Conservation (phyloP, 2,329 filamentous ascomycete species). For the Colletotrichum tabaci region DNA sequence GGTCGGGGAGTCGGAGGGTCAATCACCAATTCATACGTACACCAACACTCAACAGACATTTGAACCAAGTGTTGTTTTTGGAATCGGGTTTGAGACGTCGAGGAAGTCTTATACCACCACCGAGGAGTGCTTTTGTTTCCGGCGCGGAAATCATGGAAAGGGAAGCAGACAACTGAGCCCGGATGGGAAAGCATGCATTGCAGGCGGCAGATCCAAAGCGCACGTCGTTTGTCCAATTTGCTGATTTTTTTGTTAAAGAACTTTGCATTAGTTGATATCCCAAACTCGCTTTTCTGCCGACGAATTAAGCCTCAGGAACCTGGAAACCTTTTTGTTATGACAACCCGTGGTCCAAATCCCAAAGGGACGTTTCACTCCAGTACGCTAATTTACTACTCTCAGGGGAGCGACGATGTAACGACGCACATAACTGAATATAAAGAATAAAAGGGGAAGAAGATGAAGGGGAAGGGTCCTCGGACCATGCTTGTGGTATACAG, state of each 20-base stretch:
- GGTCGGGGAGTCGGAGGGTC: slow-evolving; percentile 16
- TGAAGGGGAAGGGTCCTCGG: background rate
- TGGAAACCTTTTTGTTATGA: background rate
- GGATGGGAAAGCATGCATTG: slow-evolving; percentile 2
- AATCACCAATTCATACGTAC: background rate
- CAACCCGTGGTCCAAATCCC: background rate
- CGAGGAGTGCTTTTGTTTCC: background rate
- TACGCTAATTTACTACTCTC: background rate
- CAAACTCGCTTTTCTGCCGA: slow-evolving; percentile 20
- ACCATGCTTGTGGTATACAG: background rate
- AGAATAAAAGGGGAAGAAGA: background rate
- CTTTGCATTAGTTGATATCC: slow-evolving; percentile 38
- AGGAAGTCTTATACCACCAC: background rate
- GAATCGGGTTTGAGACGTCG: background rate
- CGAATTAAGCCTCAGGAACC: background rate
- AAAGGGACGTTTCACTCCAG: background rate
- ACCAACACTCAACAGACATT: background rate
- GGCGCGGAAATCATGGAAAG: slow-evolving; percentile 6
- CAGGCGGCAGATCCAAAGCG: background rate
- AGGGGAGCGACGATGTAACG: background rate
- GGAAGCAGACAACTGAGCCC: background rate
- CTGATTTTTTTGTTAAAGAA: slow-evolving; percentile 3
- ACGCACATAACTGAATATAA: too few species aligned
- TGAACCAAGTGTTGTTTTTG: background rate
- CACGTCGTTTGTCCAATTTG: background rate